These are phyloP conservation scores for Chenopodium album DNA, from an alignment of 148 eudicot species.

Conservation along the genomic window DNA sequence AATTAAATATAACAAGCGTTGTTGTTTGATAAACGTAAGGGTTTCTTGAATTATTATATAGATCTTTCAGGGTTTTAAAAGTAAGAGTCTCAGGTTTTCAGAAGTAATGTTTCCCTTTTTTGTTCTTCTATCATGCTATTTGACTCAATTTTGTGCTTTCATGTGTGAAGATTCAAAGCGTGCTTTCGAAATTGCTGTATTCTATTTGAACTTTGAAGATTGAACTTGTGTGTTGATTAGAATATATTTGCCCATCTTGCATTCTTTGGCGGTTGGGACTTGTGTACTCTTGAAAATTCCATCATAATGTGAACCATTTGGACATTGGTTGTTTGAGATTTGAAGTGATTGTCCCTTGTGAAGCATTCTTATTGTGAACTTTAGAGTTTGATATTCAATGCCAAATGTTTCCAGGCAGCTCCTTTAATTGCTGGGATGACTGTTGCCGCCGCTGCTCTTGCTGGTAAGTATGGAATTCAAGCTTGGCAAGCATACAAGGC, in stretches of 20 bases:
- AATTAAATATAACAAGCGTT: neutral
- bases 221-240: neutral
- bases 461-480: slow-evolving; percentile 65
- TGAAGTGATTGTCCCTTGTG: neutral
- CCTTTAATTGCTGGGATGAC: slow-evolving; percentile 63
- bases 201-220: neutral
- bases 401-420: slow-evolving; percentile 57
- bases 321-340: neutral
- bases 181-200: neutral
- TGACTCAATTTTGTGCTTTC: neutral
- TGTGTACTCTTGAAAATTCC: neutral
- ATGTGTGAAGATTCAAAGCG: neutral
- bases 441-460: slow-evolving; percentile 71
- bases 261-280: neutral
- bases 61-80: too few species aligned
- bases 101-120: neutral
- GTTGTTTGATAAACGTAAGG: neutral
- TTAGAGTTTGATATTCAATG: slow-evolving; percentile 33
- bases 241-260: neutral
- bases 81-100: neutral
- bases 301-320: slow-evolving; percentile 7
- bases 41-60: neutral
- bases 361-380: neutral
- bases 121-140: neutral
- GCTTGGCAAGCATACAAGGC: slow-evolving; percentile 69